Evolutionary conservation across 2,329 filamentous ascomycete species (phyloP).

Genomic region (Botryotinia calthae): DNA sequence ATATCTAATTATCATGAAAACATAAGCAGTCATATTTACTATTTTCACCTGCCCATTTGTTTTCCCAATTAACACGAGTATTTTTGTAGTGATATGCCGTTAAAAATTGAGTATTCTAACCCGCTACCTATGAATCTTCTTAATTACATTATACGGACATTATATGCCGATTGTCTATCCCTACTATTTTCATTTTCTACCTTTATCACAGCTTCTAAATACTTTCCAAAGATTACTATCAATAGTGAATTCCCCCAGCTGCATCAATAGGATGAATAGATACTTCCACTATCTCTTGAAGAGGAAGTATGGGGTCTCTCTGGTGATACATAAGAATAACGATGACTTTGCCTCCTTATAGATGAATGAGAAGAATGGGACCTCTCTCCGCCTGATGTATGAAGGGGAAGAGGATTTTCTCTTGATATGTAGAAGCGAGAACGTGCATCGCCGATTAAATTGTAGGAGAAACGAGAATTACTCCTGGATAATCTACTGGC

Average conservation of each 20-base stretch:
- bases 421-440: neutral
- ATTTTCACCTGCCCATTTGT: neutral
- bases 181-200: no score
- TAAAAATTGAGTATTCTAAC: neutral
- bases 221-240: neutral
- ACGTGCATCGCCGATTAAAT: neutral
- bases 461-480: neutral
- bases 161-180: neutral
- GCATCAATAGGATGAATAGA: neutral
- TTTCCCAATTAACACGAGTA: neutral
- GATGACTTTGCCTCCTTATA: neutral
- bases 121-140: neutral
- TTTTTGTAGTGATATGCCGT: neutral
- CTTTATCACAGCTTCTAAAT: neutral
- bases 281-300: neutral
- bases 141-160: neutral
- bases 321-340: neutral
- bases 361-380: neutral
- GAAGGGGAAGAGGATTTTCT: neutral
- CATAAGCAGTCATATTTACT: neutral
- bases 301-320: neutral
- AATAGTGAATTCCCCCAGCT: rapidly evolving
- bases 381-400: neutral
- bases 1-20: neutral
- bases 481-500: neutral